These are phyloP conservation scores for Ilex paraguariensis DNA, from an alignment of 305 asterid genomes.

Conservation along the genomic window DNA sequence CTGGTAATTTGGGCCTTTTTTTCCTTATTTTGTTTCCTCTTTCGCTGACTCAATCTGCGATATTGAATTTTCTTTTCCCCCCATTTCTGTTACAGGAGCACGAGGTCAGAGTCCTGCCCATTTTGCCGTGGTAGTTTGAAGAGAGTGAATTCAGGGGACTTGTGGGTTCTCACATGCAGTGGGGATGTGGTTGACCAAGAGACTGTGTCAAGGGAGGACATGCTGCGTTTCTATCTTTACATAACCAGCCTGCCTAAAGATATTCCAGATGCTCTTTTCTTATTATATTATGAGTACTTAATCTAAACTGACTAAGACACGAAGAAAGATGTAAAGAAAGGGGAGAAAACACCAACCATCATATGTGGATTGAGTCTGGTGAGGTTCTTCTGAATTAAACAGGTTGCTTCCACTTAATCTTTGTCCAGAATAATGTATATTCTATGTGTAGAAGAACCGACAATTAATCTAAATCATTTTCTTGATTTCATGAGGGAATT, in stretches of 20 bases:
- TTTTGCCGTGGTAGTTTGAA: conserved; percentile 65
- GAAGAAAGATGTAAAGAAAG: conserved; percentile 6
- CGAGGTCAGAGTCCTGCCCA: conserved; percentile 67
- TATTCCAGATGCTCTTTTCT: conserved; percentile 50
- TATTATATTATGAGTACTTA: conserved; percentile 49
- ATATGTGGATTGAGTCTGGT: conserved; percentile 16
- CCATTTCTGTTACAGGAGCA: conserved; percentile 29
- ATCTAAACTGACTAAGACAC: conserved; percentile 20
- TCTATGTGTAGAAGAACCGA: conserved; percentile 4
- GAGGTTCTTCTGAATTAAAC: background rate
- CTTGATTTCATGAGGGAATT: background rate
- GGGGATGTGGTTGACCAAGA: conserved; percentile 47
- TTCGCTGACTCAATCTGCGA: background rate
- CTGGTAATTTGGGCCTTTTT: conserved; percentile 25
- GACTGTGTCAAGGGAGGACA: conserved; percentile 42
- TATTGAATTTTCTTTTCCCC: too few relatives aligned
- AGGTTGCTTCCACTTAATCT: background rate
- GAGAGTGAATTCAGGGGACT: conserved; percentile 58
- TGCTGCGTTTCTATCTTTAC: conserved; percentile 45
- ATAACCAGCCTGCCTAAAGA: conserved; percentile 51
- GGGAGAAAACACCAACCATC: conserved; percentile 10
- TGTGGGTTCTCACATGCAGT: conserved; percentile 55
- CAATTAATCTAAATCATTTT: background rate
- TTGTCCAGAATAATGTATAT: conserved; percentile 16
- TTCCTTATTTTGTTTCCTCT: background rate